Base-by-base conservation (phyloP, 2,329 filamentous ascomycete species). In the Cladosporium colombiae region DNA sequence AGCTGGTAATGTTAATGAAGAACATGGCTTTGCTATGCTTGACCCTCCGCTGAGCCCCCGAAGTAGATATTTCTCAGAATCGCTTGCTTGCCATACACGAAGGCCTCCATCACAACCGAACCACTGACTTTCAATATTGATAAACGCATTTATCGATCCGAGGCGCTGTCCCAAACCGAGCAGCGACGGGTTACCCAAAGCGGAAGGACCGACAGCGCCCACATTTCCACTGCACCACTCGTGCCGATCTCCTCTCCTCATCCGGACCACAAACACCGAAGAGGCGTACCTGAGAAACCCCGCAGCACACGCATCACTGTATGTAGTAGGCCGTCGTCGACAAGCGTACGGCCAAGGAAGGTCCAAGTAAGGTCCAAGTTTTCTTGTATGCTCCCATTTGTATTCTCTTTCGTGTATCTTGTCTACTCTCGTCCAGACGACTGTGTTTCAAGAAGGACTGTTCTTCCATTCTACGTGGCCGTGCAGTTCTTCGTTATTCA, bases 231-330 rank as follows among this genome's bases (percentile, higher is more conserved):
- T 46, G n/a, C n/a, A 55, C 52, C 52, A 55, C 52, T 55, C 52
- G 18, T 33, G 52, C 52, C 52, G 52, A 55, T 55, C 52, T 31
- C 29, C 18, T n/a, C 52, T 55, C 27, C 52, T 55, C 52, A 23
- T 55, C 52, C 52, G 52, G 52, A 55, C 52, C 52, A 55, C 52
- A 29, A 33, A 55, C 52, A 55, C 52, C 52, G 52, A 55, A 29
- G 31, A 29, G 50, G 50, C 50, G 23, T 27, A n/a, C 18, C 14
- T 55, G 27, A 61, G 60, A 53, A 53, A 63, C 61, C 61, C 61
- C 61, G 61, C 61, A 63, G 61, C 50, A 63, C 35, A 40, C 61
- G 61, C 61, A 63, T 63, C 61, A 63, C 61, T 63, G 33, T 63
- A 46, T 63, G 23, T 27, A 27, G 61, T 63, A 63, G 61, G 50